Percentiles rank a stretch among this genome's conserved stretches.
phyloP scores from a whole-genome alignment of 352 stramenopile genomes.

The Peronospora tabacina region DNA sequence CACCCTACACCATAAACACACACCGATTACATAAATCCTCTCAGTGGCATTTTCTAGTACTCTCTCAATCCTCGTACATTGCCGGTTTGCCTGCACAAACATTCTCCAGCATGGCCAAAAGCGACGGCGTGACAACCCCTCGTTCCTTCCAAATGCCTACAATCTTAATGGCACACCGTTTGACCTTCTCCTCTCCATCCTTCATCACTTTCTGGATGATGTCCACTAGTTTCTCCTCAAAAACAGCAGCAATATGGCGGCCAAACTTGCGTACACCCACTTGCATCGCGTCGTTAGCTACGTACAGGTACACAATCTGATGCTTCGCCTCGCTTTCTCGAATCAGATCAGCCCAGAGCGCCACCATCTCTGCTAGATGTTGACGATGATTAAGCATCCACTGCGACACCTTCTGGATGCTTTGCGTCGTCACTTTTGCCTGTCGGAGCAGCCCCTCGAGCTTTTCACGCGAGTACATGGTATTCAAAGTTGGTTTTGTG shows the following conservation, averaged over 20 bases:
- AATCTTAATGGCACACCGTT: slow-evolving; percentile 80
- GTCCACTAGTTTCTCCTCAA: slow-evolving; percentile 49
- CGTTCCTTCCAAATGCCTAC: slow-evolving; percentile 83
- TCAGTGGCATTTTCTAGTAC: neutral
- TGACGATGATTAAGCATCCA: slow-evolving; percentile 71
- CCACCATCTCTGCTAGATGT: slow-evolving; percentile 52
- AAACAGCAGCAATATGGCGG: slow-evolving; percentile 53
- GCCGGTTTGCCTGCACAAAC: slow-evolving; percentile 61
- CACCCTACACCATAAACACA: slow-evolving; percentile 23
- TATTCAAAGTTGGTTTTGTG: neutral
- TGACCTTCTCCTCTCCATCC: slow-evolving; percentile 67
- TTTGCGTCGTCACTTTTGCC: slow-evolving; percentile 74
- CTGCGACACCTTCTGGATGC: slow-evolving; percentile 69
- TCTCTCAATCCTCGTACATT: slow-evolving; percentile 28
- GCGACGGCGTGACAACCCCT: slow-evolving; percentile 37
- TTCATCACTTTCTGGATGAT: slow-evolving; percentile 61
- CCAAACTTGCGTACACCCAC: slow-evolving; percentile 76
- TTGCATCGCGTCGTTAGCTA: slow-evolving; percentile 84
- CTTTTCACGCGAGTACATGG: slow-evolving; percentile 49
- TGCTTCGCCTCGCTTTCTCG: slow-evolving; percentile 43
- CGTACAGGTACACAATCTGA: slow-evolving; percentile 80
- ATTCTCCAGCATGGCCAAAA: slow-evolving; percentile 66
- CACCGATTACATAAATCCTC: neutral
- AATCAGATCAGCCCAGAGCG: slow-evolving; percentile 48
- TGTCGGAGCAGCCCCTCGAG: slow-evolving; percentile 56